Percentiles rank a stretch among this genome's conserved stretches.
phyloP scores from a whole-genome alignment of 306 rosid species.

The Hippophae rhamnoides region DNA sequence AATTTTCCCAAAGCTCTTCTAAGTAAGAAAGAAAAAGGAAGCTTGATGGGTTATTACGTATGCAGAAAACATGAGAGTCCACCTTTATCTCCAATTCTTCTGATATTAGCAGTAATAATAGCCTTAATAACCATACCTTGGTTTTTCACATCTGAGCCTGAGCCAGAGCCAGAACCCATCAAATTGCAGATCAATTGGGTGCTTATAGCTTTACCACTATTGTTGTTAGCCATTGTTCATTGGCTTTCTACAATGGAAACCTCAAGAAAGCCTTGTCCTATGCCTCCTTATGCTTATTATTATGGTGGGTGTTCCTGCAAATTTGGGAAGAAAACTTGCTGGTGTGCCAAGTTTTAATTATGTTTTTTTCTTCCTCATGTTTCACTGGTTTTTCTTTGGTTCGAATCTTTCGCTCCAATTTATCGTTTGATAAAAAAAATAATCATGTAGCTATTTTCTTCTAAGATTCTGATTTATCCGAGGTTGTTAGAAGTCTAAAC shows the following conservation, averaged over 20 bases:
- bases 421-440: no score
- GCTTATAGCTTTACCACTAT: slow-evolving; percentile 24
- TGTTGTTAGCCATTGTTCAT: slow-evolving; percentile 34
- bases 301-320: slow-evolving; percentile 18
- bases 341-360: slow-evolving; percentile 27
- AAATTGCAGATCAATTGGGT: slow-evolving; percentile 32
- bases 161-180: slow-evolving; percentile 13
- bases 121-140: slow-evolving; percentile 35
- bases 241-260: slow-evolving; percentile 32
- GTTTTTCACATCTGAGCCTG: slow-evolving; percentile 19
- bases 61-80: slow-evolving; percentile 32
- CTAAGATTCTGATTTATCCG: not conserved
- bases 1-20: not conserved
- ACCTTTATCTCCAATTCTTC: slow-evolving; percentile 27
- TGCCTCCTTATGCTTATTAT: slow-evolving; percentile 14
- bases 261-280: slow-evolving; percentile 11
- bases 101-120: slow-evolving; percentile 41
- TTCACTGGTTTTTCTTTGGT: not conserved
- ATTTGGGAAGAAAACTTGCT: slow-evolving; percentile 22
- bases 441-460: not conserved
- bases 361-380: not conserved
- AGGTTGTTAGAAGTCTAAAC: no score
- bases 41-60: slow-evolving; percentile 35
- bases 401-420: not conserved
- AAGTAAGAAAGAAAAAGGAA: slow-evolving; percentile 5